These are phyloP conservation scores for Xerocomellus dryophilus DNA, from an alignment of 768 basidiomycete genomes.

Conservation along the genomic window DNA sequence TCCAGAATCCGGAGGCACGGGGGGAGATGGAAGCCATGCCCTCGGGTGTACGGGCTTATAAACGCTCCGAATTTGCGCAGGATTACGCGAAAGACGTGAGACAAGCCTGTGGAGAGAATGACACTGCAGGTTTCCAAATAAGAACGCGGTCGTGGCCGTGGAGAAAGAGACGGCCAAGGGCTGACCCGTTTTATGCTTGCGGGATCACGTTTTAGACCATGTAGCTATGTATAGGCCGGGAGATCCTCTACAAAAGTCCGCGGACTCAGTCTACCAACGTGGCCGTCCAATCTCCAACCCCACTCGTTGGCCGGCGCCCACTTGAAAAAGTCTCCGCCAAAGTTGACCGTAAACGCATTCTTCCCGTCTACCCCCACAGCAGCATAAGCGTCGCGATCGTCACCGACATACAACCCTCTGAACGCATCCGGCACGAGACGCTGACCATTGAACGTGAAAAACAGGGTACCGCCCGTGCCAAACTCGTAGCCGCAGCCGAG, in stretches of 20 bases:
- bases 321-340: constrained; percentile 55
- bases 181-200: not conserved
- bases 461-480: constrained; percentile 37
- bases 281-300: constrained; percentile 62
- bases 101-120: not conserved
- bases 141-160: too few species aligned
- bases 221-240: constrained; percentile 27
- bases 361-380: constrained; percentile 47
- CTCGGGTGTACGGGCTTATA: too few species aligned
- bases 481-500: constrained; percentile 68
- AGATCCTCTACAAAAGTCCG: constrained; percentile 39
- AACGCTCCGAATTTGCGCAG: constrained; percentile 4
- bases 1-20: constrained; percentile 51
- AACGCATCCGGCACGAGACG: constrained; percentile 47
- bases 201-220: constrained; percentile 7
- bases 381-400: constrained; percentile 55
- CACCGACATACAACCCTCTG: constrained; percentile 50
- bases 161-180: too few species aligned
- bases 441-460: constrained; percentile 59
- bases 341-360: constrained; percentile 57
- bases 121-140: not conserved
- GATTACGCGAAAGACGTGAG: constrained; percentile 15
- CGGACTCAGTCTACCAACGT: constrained; percentile 47
- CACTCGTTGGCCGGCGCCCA: constrained; percentile 67
- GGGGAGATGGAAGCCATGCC: constrained; percentile 43